Evolutionary conservation across 2,329 filamentous ascomycete species (phyloP), one percentile per base, ranked within the genome.

Genomic region (Alternaria metachromatica): DNA sequence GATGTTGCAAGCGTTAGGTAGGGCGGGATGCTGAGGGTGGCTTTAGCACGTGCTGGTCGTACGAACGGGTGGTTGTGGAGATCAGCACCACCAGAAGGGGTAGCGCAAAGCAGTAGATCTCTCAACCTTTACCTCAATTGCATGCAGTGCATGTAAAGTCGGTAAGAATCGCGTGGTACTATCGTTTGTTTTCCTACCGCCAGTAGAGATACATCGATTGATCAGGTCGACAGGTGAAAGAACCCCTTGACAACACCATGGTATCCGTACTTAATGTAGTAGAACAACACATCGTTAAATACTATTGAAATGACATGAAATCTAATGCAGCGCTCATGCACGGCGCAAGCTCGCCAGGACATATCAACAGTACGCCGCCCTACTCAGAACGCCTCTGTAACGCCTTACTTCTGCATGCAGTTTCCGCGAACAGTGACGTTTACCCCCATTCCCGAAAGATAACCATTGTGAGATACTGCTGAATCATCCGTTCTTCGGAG

Each of bases 401-500:
- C 63, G 26, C 58, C 60, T 53, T 11, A 28, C 44, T 6, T 44
- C 2, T 12, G 18, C 51, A 50, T 60, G 30, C 33, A 26, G 23
- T 23, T 37, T 25, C 21, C 33, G 23, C 28, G n/a, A 23, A 26
- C 18, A 30, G 48, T 25, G 30, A 26, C n/a, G n/a, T 21, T 50
- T 50, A 33, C 1, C 25, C 6, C 12, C 43, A 20, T 2, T 45
- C 13, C 44, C 44, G n/a, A 11, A 21, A 45, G 20, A 37, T 37
- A 37, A n/a, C n/a, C n/a, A n/a, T n/a, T n/a, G n/a, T n/a, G n/a
- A n/a, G n/a, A n/a, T n/a, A n/a, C n/a, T n/a, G n/a, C n/a, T n/a
- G n/a, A n/a, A n/a, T n/a, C n/a, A n/a, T n/a, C n/a, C 58, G 33
- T 59, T 26, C 12, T 76, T 68, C 12, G 75, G 75, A 26, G 76